These are phyloP conservation scores for Amoebophrya sp. DNA, from an alignment of 169 alveolate species.

Conservation along the genomic window DNA sequence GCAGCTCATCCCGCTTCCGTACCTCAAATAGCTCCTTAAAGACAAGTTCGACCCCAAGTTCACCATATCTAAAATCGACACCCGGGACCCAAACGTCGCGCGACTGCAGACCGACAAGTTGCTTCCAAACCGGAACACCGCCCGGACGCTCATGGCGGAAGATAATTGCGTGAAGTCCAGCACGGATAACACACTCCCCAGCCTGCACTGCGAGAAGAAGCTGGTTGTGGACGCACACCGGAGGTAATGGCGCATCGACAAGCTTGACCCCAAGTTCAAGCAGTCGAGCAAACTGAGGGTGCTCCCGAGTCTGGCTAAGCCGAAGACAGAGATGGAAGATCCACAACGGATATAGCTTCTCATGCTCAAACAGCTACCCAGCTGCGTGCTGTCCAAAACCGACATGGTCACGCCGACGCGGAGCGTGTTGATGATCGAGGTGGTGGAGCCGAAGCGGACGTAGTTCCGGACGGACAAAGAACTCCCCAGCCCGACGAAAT, in stretches of 20 bases:
- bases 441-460: not conserved
- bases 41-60: not conserved
- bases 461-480: conserved; percentile 3
- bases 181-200: conserved; percentile 6
- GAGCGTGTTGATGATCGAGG: not conserved
- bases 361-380: not conserved
- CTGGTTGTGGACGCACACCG: not conserved
- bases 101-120: not conserved
- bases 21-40: not conserved
- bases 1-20: not conserved
- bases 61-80: not conserved
- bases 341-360: not conserved
- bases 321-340: not conserved
- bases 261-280: not conserved
- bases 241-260: not conserved
- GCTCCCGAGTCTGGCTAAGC: not conserved
- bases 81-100: not conserved
- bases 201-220: not conserved
- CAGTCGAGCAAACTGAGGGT: not conserved
- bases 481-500: not conserved
- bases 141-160: not conserved
- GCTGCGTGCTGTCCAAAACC: not conserved
- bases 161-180: not conserved
- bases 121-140: not conserved
- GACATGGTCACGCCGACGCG: not conserved